phyloP scores from a whole-genome alignment of 495 filamentous ascomycete genomes.

The Daldinia bambusicola region DNA sequence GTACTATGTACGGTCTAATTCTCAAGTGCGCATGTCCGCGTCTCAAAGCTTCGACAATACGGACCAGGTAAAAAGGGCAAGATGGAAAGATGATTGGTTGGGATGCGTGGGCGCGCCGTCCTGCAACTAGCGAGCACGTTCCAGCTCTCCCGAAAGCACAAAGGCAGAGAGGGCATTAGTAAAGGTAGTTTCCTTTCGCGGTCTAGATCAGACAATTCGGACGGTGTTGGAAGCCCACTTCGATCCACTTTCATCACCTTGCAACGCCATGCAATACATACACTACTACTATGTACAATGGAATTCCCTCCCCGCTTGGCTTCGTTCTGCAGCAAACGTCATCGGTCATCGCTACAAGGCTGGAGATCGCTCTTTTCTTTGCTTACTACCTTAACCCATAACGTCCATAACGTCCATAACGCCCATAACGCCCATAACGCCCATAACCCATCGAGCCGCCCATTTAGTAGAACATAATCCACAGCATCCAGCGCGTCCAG shows the following conservation, averaged over 20 bases:
- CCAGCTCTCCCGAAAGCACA: background rate
- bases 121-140: slow-evolving; percentile 25
- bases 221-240: background rate
- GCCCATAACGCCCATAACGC: too few species aligned
- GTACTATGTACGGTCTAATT: background rate
- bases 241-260: slow-evolving; percentile 33
- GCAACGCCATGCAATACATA: slow-evolving; percentile 7
- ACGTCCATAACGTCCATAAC: too few species aligned
- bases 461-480: background rate
- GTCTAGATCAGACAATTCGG: slow-evolving; percentile 25
- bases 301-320: slow-evolving; percentile 30
- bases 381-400: slow-evolving; percentile 13
- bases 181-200: slow-evolving; percentile 33
- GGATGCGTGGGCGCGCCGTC: slow-evolving; percentile 15
- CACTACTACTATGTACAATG: too few species aligned
- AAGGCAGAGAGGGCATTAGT: background rate
- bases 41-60: slow-evolving; percentile 1
- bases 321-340: slow-evolving; percentile 43
- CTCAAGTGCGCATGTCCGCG: background rate
- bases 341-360: slow-evolving; percentile 47
- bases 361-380: slow-evolving; percentile 15
- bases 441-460: background rate
- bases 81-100: slow-evolving; percentile 13
- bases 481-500: background rate
- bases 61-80: background rate